Evolutionary conservation across 2,329 filamentous ascomycete genomes (phyloP).

Genomic region (Alternaria sp.): DNA sequence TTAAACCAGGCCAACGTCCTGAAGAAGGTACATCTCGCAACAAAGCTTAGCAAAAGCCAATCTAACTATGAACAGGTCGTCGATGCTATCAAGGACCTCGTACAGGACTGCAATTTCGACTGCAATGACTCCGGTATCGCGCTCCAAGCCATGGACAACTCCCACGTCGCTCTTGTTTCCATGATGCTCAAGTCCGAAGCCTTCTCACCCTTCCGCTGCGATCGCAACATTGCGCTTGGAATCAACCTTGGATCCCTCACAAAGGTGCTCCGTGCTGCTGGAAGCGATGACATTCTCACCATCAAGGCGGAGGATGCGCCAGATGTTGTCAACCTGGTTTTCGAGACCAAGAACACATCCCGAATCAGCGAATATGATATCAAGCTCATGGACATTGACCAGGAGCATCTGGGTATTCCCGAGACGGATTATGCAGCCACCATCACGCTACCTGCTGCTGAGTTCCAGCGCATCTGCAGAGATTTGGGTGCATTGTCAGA

Average conservation of each 20-base stretch:
- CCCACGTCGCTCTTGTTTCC: conserved; percentile 96
- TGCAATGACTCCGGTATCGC: conserved; percentile 99
- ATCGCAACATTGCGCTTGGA: conserved; percentile 97
- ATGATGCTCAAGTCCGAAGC: conserved; percentile 98
- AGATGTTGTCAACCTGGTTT: conserved; percentile 92
- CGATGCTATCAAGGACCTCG: conserved; percentile 98
- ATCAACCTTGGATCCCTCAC: conserved; percentile 97
- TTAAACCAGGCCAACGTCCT: conserved; percentile 91
- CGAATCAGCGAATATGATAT: conserved; percentile 98
- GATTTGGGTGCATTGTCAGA: conserved; percentile 93
- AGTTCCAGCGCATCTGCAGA: conserved; percentile 94
- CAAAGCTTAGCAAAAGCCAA: neutral
- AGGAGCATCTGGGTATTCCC: conserved; percentile 97
- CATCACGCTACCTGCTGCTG: conserved; percentile 83
- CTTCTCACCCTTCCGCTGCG: conserved; percentile 95
- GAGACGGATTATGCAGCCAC: conserved; percentile 98
- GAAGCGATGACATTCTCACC: conserved; percentile 93
- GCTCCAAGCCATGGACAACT: conserved; percentile 99
- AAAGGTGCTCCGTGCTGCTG: conserved; percentile 93
- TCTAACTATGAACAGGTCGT: conserved; percentile 71
- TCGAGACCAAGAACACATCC: conserved; percentile 89
- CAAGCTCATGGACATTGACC: conserved; percentile 99
- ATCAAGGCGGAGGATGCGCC: conserved; percentile 97
- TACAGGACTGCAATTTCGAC: conserved; percentile 99
- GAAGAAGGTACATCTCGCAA: conserved; percentile 76